Evolutionary conservation across 1,284 basidiomycete species (phyloP), one percentile per base, ranked within the genome.

Genomic region (Malassezia caprae): DNA sequence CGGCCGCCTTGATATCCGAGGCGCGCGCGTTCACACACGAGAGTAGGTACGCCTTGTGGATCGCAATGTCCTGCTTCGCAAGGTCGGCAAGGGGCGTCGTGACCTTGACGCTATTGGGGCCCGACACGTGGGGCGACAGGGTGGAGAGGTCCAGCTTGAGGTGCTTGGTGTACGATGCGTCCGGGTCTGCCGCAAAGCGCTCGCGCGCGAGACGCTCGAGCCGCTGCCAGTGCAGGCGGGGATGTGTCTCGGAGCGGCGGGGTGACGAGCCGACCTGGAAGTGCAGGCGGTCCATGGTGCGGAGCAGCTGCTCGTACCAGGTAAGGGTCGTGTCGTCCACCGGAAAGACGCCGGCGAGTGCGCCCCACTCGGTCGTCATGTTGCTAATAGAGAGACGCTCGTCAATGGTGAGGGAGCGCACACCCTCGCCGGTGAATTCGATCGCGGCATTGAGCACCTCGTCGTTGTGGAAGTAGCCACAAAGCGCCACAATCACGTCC

Each of bases 301-400:
- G 80, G 59, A 94, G 77, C 24, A 82, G 78, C n/a, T 78, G 77
- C 53, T 89, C 85, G 76, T 98, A 99, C 91, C 91, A 99, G 23
- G 83, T 75, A 34, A 91, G 75, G 6, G 90, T 81, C 13, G 82
- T 82, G 31, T 84, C 80, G 75, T 99, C 93, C 8, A 90, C 85
- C 0, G 93, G 91, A 79, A 99, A 98, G 12, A 96, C 84, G 39
- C 93, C 93, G 7, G 84, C 90, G 1, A 99, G 82, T 1, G 93
- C 93, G 48, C 93, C 93, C 93, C 93, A 99, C 75, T 99, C 93
- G 15, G 94, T 98, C 3, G 93, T 96, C 93, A 98, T 98, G 63
- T 76, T 76, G 51, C 62, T 56, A 51, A 98, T 96, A 0, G 93
- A 93, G 49, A 99, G 79, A 31, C 93, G 82, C 70, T 98, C 90